Percentiles rank a stretch among this genome's conserved stretches.
These are phyloP conservation scores for Penicillium tannophilum DNA, from an alignment of 495 filamentous ascomycete genomes.

Conservation along the genomic window DNA sequence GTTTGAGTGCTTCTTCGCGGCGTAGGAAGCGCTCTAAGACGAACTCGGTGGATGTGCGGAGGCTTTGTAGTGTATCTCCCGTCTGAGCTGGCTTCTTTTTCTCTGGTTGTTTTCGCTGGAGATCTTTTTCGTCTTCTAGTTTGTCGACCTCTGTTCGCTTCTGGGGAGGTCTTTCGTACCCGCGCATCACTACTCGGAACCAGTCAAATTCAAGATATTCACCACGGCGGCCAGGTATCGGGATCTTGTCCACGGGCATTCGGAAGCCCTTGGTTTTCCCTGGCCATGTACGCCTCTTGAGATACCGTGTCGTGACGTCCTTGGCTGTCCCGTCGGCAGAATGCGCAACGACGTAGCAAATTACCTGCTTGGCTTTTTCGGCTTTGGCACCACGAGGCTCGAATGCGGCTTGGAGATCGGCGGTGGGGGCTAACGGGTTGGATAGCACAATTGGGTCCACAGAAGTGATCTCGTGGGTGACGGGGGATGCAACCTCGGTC, in stretches of 20 bases:
- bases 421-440: conserved; percentile 64
- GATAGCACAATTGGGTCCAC: conserved; percentile 75
- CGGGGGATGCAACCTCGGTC: conserved; percentile 83
- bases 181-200: conserved; percentile 77
- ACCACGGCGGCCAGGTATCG: conserved; percentile 75
- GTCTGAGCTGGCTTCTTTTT: conserved; percentile 69
- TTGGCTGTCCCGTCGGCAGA: conserved; percentile 87
- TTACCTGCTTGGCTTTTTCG: conserved; percentile 83
- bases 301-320: conserved; percentile 91
- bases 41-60: conserved; percentile 83
- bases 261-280: conserved; percentile 89
- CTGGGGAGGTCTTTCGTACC: conserved; percentile 64
- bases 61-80: conserved; percentile 80
- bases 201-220: conserved; percentile 77
- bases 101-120: conserved; percentile 69
- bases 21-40: conserved; percentile 86
- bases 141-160: conserved; percentile 71
- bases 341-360: conserved; percentile 88
- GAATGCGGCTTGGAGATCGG: conserved; percentile 72
- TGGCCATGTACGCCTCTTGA: conserved; percentile 79
- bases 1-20: conserved; percentile 85
- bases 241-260: conserved; percentile 73
- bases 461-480: conserved; percentile 73
- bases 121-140: conserved; percentile 72
- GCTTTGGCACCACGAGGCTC: conserved; percentile 82